A percentile compares a stretch with the other conserved stretches of the same genome.
Evolutionary conservation across 2,329 filamentous ascomycete species (phyloP).

Genomic region (Phoma sp.): DNA sequence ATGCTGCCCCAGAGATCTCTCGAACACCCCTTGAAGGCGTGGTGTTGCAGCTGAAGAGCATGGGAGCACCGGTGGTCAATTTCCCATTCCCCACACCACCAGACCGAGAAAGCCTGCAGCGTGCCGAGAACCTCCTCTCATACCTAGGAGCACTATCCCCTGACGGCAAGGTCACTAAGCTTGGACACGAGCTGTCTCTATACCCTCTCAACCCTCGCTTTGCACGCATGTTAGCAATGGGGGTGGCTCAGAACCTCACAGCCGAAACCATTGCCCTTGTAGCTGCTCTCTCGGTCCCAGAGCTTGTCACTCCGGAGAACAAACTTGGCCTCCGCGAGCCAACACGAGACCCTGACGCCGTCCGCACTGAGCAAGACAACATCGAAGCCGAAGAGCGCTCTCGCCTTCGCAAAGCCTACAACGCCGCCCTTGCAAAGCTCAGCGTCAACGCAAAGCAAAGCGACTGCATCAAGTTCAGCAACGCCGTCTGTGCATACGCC

Average conservation of each 20-base stretch:
- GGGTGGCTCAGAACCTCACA: conserved; percentile 79
- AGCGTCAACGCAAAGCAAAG: conserved; percentile 76
- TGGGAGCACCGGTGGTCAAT: conserved; percentile 89
- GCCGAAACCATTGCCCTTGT: conserved; percentile 88
- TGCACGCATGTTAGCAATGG: conserved; percentile 88
- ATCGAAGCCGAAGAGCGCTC: conserved; percentile 73
- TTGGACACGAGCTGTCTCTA: conserved; percentile 81
- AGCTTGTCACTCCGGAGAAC: conserved; percentile 83
- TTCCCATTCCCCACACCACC: conserved; percentile 97
- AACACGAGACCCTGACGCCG: conserved; percentile 50
- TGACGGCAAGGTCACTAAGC: conserved; percentile 75
- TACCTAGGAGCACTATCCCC: conserved; percentile 82
- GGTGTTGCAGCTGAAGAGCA: conserved; percentile 90
- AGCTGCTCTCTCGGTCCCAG: conserved; percentile 83
- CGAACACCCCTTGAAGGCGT: conserved; percentile 89
- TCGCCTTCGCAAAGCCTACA: conserved; percentile 67
- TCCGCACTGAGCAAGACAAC: conserved; percentile 69
- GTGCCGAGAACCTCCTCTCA: conserved; percentile 83
- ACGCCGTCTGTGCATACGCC: conserved; percentile 83
- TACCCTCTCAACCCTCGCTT: conserved; percentile 93
- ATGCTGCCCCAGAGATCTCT: conserved; percentile 85
- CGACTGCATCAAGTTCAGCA: conserved; percentile 89
- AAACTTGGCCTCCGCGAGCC: conserved; percentile 70
- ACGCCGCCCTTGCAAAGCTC: conserved; percentile 78
- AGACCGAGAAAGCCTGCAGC: conserved; percentile 73